A percentile compares a stretch with the other conserved stretches of the same genome.
phyloP scores from a whole-genome alignment of 1,284 basidiomycete species.

The Sphaerobolus stellatus region DNA sequence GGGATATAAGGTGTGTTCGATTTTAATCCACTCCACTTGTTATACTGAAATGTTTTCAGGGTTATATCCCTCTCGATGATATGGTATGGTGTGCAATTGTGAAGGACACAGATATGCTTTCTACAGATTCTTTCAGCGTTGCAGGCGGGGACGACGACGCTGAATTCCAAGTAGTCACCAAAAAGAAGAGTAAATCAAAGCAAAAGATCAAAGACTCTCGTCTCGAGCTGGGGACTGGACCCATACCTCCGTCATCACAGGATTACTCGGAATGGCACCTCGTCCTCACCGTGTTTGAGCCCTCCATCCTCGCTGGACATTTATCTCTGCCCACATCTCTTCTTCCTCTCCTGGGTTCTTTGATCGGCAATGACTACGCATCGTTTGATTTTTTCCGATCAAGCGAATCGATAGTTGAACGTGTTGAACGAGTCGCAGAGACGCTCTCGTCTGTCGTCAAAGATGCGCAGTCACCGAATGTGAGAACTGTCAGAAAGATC shows the following conservation, averaged over 20 bases:
- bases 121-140: background rate
- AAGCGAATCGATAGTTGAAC: conserved; percentile 9
- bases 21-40: background rate
- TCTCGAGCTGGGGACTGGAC: conserved; percentile 26
- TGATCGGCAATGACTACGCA: conserved; percentile 86
- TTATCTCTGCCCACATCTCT: conserved; percentile 69
- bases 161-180: conserved; percentile 59
- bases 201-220: conserved; percentile 37
- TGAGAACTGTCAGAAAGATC: conserved; percentile 8
- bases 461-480: conserved; percentile 9
- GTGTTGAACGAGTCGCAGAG: conserved; percentile 19
- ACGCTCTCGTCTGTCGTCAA: conserved; percentile 13
- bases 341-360: conserved; percentile 80
- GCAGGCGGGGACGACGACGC: conserved; percentile 41
- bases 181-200: conserved; percentile 38
- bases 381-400: conserved; percentile 12
- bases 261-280: conserved; percentile 44
- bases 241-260: conserved; percentile 58
- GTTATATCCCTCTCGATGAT: conserved; percentile 80
- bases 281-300: conserved; percentile 63
- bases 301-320: conserved; percentile 59
- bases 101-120: background rate
- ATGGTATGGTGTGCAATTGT: conserved; percentile 63
- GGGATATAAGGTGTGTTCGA: conserved; percentile 40
- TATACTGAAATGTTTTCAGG: conserved; percentile 31